phyloP scores from a whole-genome alignment of 176 grass and related monocot genomes.

The Oryza officinalis region DNA sequence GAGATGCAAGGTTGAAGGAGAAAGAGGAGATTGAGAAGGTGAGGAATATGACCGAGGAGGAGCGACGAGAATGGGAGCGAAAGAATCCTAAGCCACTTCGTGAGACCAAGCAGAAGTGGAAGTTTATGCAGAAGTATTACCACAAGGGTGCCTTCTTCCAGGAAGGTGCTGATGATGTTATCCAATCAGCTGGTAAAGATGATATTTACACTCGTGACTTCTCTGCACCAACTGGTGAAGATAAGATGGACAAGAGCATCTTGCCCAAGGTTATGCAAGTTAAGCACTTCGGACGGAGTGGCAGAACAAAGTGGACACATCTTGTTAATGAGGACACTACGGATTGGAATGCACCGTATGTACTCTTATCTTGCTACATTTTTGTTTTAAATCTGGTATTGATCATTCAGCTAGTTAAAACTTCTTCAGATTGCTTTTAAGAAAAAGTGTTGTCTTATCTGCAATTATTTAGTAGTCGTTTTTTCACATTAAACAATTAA shows the following conservation, averaged over 20 bases:
- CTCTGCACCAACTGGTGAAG: conserved; percentile 86
- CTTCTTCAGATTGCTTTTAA: conserved; percentile 1
- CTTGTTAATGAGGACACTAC: conserved; percentile 97
- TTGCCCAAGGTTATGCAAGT: conserved; percentile 99
- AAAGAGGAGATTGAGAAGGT: conserved; percentile 97
- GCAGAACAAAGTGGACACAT: conserved; percentile 98
- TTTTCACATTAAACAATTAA: conserved; percentile 22
- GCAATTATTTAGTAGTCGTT: not conserved
- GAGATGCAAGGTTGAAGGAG: conserved; percentile 91
- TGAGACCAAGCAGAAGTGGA: conserved; percentile 78
- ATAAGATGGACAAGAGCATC: conserved; percentile 97
- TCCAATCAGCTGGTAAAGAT: conserved; percentile 54
- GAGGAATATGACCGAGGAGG: conserved; percentile 96
- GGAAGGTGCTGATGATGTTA: conserved; percentile 59
- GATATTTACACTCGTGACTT: conserved; percentile 78
- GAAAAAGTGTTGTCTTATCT: conserved; percentile 1
- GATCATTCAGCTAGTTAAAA: not conserved
- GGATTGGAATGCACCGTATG: conserved; percentile 96
- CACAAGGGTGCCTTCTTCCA: conserved; percentile 98
- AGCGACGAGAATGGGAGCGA: conserved; percentile 82
- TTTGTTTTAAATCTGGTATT: conserved; percentile 4
- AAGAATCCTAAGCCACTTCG: conserved; percentile 60
- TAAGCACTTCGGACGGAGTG: conserved; percentile 94
- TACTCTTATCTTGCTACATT: conserved; percentile 2
- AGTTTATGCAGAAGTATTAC: conserved; percentile 97